phyloP scores from a whole-genome alignment of 768 basidiomycete species.

The Amanita fuliginea region DNA sequence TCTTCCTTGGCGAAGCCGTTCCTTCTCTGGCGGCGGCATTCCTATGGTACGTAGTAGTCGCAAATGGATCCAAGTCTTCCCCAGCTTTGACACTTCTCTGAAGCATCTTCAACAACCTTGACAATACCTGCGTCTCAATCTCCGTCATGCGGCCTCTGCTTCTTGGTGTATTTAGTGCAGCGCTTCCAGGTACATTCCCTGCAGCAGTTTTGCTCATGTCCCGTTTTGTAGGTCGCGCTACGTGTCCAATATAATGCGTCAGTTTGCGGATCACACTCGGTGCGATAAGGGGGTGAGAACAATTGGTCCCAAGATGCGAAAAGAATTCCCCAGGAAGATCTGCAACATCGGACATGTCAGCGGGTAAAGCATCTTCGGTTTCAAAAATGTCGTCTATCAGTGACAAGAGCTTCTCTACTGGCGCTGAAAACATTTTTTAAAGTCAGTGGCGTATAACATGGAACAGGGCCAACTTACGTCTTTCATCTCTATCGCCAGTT shows the following conservation, averaged over 20 bases:
- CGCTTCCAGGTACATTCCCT: conserved; percentile 32
- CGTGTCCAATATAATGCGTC: conserved; percentile 55
- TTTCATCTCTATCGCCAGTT: conserved; percentile 68
- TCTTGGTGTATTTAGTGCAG: conserved; percentile 33
- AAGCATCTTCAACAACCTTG: conserved; percentile 62
- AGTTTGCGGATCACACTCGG: conserved; percentile 53
- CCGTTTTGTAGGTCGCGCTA: conserved; percentile 61
- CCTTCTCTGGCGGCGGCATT: conserved; percentile 3
- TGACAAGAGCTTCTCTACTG: conserved; percentile 65
- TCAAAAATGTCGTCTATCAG: conserved; percentile 83
- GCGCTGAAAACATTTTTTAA: conserved; percentile 26
- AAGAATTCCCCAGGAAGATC: conserved; percentile 58
- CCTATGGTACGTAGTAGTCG: not conserved
- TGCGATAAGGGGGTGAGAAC: conserved; percentile 49
- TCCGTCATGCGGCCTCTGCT: conserved; percentile 51
- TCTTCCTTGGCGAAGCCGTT: conserved; percentile 42
- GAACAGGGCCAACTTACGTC: conserved; percentile 32
- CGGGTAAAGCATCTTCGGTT: conserved; percentile 51
- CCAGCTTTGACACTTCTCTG: conserved; percentile 70
- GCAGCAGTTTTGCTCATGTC: conserved; percentile 2
- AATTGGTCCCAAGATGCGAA: conserved; percentile 48
- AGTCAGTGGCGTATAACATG: not conserved
- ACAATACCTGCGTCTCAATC: conserved; percentile 51
- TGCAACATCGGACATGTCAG: conserved; percentile 42
- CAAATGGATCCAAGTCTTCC: conserved; percentile 68